Conservation (phyloP, 805 yeast species). For the Yarrowia yakushimensis region DNA sequence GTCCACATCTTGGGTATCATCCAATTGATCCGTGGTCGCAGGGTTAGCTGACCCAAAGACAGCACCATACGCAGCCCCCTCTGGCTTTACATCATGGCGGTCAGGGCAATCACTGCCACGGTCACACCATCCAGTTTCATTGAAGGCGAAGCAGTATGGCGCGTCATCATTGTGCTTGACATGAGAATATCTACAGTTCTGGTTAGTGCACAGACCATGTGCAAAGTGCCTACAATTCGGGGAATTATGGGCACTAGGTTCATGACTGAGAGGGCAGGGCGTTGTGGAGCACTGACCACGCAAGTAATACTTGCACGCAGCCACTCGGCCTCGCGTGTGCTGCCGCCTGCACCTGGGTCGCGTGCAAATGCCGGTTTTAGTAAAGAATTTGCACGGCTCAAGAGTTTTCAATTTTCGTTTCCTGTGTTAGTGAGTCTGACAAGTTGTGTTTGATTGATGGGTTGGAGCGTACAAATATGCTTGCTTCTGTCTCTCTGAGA, state of each 20-base stretch:
- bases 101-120: slow-evolving; percentile 11
- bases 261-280: slow-evolving; percentile 5
- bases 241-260: not conserved
- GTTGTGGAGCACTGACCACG: not conserved
- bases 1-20: slow-evolving; percentile 22
- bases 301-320: slow-evolving; percentile 15
- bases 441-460: not conserved
- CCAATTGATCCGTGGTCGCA: not conserved
- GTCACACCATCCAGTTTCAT: slow-evolving; percentile 19
- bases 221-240: slow-evolving; percentile 16
- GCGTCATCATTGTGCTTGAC: slow-evolving; percentile 14
- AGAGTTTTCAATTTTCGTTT: not conserved
- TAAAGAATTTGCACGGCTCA: slow-evolving; percentile 6
- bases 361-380: slow-evolving; percentile 6
- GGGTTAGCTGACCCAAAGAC: not conserved
- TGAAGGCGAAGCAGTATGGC: slow-evolving; percentile 6
- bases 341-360: not conserved
- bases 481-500: slow-evolving; percentile 18
- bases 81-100: not conserved
- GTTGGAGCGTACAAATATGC: slow-evolving; percentile 23
- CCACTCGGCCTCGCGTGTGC: not conserved
- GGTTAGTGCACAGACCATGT: slow-evolving; percentile 19
- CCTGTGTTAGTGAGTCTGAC: slow-evolving; percentile 2
- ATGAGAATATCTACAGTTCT: slow-evolving; percentile 8
- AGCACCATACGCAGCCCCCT: not conserved